phyloP scores from a whole-genome alignment of 23 red algal genomes.

The Pyropia yezoensis region DNA sequence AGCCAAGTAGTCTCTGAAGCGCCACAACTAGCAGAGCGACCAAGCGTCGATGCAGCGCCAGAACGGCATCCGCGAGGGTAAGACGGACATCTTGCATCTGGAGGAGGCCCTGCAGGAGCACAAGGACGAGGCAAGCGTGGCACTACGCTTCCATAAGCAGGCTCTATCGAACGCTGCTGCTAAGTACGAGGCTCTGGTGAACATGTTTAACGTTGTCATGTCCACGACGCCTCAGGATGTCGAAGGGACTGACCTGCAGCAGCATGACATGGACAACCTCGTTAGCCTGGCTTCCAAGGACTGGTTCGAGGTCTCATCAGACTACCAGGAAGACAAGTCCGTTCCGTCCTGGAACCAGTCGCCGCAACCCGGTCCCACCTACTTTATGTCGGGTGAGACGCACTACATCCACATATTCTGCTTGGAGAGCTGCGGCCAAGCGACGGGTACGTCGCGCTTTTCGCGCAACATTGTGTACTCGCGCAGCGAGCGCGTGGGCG shows the following conservation, averaged over 20 bases:
- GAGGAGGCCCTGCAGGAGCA: background rate
- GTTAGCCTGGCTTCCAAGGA: too few species aligned
- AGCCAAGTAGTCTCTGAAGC: background rate
- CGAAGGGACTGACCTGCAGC: background rate
- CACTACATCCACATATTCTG: background rate
- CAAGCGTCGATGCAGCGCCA: background rate
- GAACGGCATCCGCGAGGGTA: background rate
- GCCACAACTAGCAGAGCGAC: too few species aligned
- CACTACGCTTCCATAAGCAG: background rate
- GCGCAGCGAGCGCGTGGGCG: too few species aligned
- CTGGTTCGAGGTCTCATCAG: too few species aligned
- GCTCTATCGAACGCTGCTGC: too few species aligned
- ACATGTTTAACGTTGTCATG: background rate
- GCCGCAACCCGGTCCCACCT: background rate
- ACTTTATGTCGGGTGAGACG: background rate
- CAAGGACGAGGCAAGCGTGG: background rate
- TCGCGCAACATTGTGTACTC: background rate
- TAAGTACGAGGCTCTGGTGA: slow-evolving; percentile 1
- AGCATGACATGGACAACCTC: background rate
- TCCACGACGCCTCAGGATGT: background rate
- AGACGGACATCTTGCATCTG: background rate
- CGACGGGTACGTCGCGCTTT: background rate
- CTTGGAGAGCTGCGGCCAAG: background rate
- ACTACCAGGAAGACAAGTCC: background rate
- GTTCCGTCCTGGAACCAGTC: background rate